Evolutionary conservation across 1,284 basidiomycete species (phyloP).

Genomic region (Rhodotorula sp.): DNA sequence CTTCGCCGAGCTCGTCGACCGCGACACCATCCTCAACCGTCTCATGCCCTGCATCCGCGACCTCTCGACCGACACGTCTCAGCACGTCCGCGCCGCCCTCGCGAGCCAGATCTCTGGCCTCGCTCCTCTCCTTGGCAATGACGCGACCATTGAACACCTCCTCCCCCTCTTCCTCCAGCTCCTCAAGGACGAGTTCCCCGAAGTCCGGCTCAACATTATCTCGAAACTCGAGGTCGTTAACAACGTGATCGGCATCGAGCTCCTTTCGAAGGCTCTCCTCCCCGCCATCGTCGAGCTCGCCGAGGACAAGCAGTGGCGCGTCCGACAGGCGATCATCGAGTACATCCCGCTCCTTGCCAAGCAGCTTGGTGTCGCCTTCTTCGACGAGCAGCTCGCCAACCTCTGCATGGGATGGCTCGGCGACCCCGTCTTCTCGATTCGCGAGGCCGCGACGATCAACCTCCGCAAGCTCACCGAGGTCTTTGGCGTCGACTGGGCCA

Average conservation of each 20-base stretch:
- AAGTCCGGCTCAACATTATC: conserved; percentile 97
- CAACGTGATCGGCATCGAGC: conserved; percentile 92
- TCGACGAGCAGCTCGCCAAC: conserved; percentile 94
- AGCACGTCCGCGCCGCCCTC: conserved; percentile 95
- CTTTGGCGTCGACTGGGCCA: conserved; percentile 98
- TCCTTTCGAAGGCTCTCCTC: conserved; percentile 90
- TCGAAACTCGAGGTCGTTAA: conserved; percentile 98
- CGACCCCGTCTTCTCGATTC: conserved; percentile 96
- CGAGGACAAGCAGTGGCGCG: conserved; percentile 99
- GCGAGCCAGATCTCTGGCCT: conserved; percentile 98
- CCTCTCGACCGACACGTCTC: conserved; percentile 86
- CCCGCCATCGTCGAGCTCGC: conserved; percentile 97
- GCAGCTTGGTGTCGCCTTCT: conserved; percentile 94
- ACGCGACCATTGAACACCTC: conserved; percentile 94
- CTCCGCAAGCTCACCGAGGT: conserved; percentile 97
- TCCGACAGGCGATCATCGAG: conserved; percentile 99
- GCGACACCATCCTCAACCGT: conserved; percentile 87
- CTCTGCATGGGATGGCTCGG: conserved; percentile 99
- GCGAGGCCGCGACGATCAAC: conserved; percentile 95
- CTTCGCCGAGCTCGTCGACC: conserved; percentile 90
- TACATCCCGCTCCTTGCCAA: conserved; percentile 95
- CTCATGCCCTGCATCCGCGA: conserved; percentile 97
- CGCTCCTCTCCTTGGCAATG: conserved; percentile 89
- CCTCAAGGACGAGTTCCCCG: conserved; percentile 97
- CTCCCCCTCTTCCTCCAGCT: conserved; percentile 93